Evolutionary conservation across 2,329 filamentous ascomycete species (phyloP), one percentile per base, ranked within the genome.

Genomic region (Penicillium glabrum): DNA sequence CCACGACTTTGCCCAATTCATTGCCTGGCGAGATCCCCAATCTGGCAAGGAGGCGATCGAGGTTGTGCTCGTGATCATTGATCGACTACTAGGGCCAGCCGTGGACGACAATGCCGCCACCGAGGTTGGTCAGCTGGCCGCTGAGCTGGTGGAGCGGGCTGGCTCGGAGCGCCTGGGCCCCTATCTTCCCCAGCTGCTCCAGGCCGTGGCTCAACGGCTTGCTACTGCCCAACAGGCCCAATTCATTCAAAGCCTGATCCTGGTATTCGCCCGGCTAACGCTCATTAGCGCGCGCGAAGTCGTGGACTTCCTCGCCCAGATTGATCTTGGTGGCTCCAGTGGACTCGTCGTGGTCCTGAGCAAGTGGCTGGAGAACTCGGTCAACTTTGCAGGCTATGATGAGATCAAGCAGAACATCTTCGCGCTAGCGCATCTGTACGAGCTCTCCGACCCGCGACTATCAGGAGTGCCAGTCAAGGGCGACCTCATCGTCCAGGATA

Each of bases 341-440:
- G 95, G 93, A n/a, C 79, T 99, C 8, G 86, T 93, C 61, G 87
- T 97, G 24, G 95, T 99, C 3, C 79, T 98, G 63, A 84, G 87
- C 75, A 97, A 98, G 77, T 99, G 95, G 95, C 81, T 99, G 1
- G 95, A 98, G 78, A 96, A 98, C 75, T 96, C 92, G 4, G 85
- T 96, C 74, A 96, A 89, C 74, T 99, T 99, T 76, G 92, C 92
- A n/a, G 95, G 95, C 13, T 99, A 97, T 67, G 93, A 98, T 67
- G 93, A 97, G 74, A 98, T 98, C 66, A 86, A 93, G 65, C 91
- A 97, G 75, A 99, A 98, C 69, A 91, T 97, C 57, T 93, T 96
- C 66, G 95, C 95, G 6, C 83, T 99, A 2, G 93, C 92, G 0
- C 96, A 96, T 70, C 80, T 99, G 3, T 98, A 95, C 74, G 88